A percentile compares a stretch with the other conserved stretches of the same genome.
Evolutionary conservation across 768 basidiomycete genomes (phyloP).

Genomic region (Amanita polypyramis): DNA sequence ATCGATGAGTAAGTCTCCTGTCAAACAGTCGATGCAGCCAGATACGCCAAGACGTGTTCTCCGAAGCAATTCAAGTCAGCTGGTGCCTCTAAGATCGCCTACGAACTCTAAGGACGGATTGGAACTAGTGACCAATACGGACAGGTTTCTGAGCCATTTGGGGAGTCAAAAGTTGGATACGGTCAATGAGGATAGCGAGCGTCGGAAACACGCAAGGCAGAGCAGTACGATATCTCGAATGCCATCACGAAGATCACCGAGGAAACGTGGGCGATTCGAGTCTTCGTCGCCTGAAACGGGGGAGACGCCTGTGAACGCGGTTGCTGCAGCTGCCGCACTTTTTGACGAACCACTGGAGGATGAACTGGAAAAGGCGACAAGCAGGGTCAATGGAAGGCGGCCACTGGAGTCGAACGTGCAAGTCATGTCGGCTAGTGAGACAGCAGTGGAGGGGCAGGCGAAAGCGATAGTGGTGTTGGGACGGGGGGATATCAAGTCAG

Average conservation of each 20-base stretch:
- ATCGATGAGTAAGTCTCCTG: conserved; percentile 5
- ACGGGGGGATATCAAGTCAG: conserved; percentile 33
- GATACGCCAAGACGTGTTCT: conserved; percentile 3
- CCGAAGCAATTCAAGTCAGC: conserved; percentile 10
- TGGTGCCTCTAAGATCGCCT: background rate
- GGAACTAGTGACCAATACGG: background rate
- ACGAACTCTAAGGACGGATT: background rate
- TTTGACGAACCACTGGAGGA: conserved; percentile 7
- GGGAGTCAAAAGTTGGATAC: background rate
- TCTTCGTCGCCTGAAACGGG: conserved; percentile 24
- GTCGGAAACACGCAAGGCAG: background rate
- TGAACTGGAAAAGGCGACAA: conserved; percentile 2
- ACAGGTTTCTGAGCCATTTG: no score
- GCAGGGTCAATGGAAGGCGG: background rate
- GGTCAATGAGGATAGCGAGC: background rate
- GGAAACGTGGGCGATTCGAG: conserved; percentile 37
- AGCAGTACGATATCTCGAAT: background rate
- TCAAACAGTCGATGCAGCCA: conserved; percentile 1
- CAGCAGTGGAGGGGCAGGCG: no score
- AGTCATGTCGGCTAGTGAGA: background rate
- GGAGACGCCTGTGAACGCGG: background rate
- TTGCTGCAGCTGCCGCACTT: conserved; percentile 6
- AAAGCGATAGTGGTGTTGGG: conserved; percentile 4
- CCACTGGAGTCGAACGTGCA: background rate
- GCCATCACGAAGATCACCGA: conserved; percentile 15